Evolutionary conservation across 1,284 basidiomycete species (phyloP), one percentile per base, ranked within the genome.

Genomic region (Takashimella tepidaria): DNA sequence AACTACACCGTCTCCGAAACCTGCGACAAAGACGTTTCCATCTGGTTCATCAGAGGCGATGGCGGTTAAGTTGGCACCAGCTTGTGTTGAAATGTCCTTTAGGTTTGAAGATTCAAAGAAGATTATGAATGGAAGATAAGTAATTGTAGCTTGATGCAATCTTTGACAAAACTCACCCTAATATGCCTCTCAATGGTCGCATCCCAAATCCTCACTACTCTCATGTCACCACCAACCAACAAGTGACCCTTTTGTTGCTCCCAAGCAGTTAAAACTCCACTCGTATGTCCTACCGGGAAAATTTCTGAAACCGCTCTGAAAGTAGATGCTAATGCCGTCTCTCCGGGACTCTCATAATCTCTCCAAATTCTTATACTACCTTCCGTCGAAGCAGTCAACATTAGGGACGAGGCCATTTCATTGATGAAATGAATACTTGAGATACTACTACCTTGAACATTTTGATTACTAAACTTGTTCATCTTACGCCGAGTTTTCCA

Each of bases 341-440:
- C 72, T 21, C 72, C 69, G 0, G 75, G 71, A 5, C 67, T 65
- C 40, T 80, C 80, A 68, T 97, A 98, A 69, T 97, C 89, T 47
- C 92, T 83, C 77, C 88, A 98, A 42, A 98, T 79, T 41, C 92
- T 87, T 56, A 98, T 84, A 58, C 92, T 83, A 21, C 93, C 95
- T 68, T 98, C 93, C 45, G 90, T 85, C 51, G 92, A 87, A 6
- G 86, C 92, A 41, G 89, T 87, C 52, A 98, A 77, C 57, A 98
- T 85, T 55, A 98, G 84, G 1, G 91, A 91, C 20, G 91, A 88
- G 11, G 92, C 88, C 57, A 96, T 92, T 75, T 98, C 91, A 71
- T 98, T 98, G 74, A 98, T 90, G 68, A 98, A 87, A 52, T 90
- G 82, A n/a, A 97, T 77, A 1, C 88, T 86, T 0, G 95, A 96